Percentiles rank a stretch among this genome's conserved stretches.
Conservation (phyloP, 257 asterid genomes). For the Eucommia ulmoides region DNA sequence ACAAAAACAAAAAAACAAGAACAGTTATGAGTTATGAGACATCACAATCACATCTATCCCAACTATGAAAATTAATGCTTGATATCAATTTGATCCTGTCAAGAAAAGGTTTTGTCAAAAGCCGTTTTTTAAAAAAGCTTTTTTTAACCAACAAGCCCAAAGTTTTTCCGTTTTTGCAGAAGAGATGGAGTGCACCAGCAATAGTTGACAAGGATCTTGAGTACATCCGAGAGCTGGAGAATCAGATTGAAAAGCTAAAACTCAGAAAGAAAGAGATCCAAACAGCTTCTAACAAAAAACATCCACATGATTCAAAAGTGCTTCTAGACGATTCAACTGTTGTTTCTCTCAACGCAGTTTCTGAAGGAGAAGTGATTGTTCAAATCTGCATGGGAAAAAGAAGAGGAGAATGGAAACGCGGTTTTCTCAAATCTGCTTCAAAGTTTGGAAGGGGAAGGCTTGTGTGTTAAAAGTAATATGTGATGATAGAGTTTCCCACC, state of each 20-base stretch:
- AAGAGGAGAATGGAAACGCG: too few relatives aligned
- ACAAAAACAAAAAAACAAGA: too few relatives aligned
- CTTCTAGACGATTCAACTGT: too few relatives aligned
- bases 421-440: conserved; percentile 17
- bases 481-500: conserved; percentile 15
- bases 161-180: too few relatives aligned
- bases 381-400: conserved; percentile 17
- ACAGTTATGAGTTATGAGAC: too few relatives aligned
- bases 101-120: too few relatives aligned
- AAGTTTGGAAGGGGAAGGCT: conserved; percentile 18
- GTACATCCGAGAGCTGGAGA: conserved; percentile 33
- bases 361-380: conserved; percentile 21
- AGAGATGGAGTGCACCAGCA: conserved; percentile 37
- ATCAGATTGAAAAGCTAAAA: conserved; percentile 14
- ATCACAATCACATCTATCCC: too few relatives aligned
- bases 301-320: conserved; percentile 2
- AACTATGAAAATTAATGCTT: too few relatives aligned
- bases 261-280: conserved; percentile 12
- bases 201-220: conserved; percentile 24
- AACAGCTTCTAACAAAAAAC: neutral
- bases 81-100: too few relatives aligned
- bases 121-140: too few relatives aligned
- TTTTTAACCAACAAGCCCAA: too few relatives aligned
- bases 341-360: conserved; percentile 14
- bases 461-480: conserved; percentile 16